Percentiles rank a stretch among this genome's conserved stretches.
Conservation (phyloP, 202 grass and related monocot species). For the Musa balbisiana region DNA sequence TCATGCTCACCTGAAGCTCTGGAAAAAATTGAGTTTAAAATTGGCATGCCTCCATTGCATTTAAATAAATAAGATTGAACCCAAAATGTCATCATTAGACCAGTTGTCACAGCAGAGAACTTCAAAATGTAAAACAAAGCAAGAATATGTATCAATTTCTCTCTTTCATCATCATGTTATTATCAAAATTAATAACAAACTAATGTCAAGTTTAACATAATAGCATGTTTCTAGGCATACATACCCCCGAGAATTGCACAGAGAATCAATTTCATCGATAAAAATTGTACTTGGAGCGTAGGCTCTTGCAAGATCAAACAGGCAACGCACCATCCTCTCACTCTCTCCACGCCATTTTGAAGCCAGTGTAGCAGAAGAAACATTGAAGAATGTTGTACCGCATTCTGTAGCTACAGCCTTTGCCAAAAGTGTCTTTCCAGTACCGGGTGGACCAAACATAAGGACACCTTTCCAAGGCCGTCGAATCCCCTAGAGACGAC, state of each 20-base stretch:
- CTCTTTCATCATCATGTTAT: not conserved
- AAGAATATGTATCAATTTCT: not conserved
- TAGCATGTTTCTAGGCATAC: constrained; percentile 26
- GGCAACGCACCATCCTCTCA: constrained; percentile 94
- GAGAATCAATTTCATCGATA: constrained; percentile 98
- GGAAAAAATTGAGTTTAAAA: constrained; percentile 15
- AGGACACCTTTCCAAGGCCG: constrained; percentile 99
- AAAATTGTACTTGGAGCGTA: constrained; percentile 99
- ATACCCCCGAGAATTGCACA: constrained; percentile 95
- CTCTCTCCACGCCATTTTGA: constrained; percentile 99
- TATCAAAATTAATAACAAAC: not conserved
- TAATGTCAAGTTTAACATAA: not conserved
- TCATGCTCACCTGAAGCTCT: constrained; percentile 99
- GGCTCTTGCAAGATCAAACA: constrained; percentile 95
- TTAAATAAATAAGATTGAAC: not conserved
- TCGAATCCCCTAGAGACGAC: constrained; percentile 77
- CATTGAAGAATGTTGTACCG: constrained; percentile 98
- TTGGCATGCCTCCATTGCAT: not conserved
- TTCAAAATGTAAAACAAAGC: not conserved
- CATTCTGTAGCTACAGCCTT: constrained; percentile 99
- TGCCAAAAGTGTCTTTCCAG: constrained; percentile 92
- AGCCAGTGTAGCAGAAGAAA: constrained; percentile 95
- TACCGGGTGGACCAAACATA: constrained; percentile 98
- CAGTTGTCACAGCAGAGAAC: too few species aligned
- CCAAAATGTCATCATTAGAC: too few species aligned